These are phyloP conservation scores for Millerago galiae DNA, from an alignment of 805 yeast genomes.

Conservation along the genomic window DNA sequence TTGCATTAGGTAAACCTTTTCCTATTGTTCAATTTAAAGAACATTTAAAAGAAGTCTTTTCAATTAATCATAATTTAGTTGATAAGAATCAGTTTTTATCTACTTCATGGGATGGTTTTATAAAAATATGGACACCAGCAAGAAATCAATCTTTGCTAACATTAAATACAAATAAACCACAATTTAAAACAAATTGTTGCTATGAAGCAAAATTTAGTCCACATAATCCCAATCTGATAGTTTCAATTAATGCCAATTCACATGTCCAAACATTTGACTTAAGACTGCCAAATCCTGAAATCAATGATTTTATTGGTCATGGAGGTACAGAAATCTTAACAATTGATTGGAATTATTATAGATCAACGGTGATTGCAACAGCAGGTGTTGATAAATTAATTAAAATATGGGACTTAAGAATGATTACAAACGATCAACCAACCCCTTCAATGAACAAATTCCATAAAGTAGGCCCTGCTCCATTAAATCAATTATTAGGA, in stretches of 20 bases:
- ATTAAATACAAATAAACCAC: constrained; percentile 32
- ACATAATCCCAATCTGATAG: constrained; percentile 63
- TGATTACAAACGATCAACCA: constrained; percentile 36
- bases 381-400: constrained; percentile 89
- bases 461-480: constrained; percentile 51
- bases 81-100: constrained; percentile 66
- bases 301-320: constrained; percentile 60
- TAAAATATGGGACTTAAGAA: constrained; percentile 83
- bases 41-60: constrained; percentile 70
- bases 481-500: constrained; percentile 71
- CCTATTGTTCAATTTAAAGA: constrained; percentile 74
- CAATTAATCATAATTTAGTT: constrained; percentile 66
- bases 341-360: constrained; percentile 88
- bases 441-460: constrained; percentile 27
- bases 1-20: constrained; percentile 47
- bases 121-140: constrained; percentile 71
- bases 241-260: constrained; percentile 71
- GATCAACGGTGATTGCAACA: constrained; percentile 71
- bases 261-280: constrained; percentile 78
- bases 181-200: constrained; percentile 46
- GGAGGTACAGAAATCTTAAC: constrained; percentile 74
- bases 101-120: constrained; percentile 88
- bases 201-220: constrained; percentile 81
- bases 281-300: constrained; percentile 56
- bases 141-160: constrained; percentile 53